Conservation (phyloP, 2,329 filamentous ascomycete genomes). For the Beauveria rudraprayagi region DNA sequence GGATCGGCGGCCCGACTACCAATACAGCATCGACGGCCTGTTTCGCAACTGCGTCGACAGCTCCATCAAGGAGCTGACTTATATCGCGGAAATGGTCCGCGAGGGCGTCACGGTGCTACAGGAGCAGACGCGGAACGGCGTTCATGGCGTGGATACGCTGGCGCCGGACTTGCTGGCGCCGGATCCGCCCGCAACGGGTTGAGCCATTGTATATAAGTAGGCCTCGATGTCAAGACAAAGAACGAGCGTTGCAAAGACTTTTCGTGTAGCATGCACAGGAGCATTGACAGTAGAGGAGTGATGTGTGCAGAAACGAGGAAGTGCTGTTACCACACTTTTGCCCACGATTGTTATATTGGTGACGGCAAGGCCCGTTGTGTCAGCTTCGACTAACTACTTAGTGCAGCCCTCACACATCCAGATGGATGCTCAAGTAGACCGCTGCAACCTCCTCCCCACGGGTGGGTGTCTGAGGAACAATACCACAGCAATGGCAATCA, state of each 20-base stretch:
- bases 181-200: not conserved
- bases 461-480: no score
- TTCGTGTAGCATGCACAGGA: not conserved
- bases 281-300: not conserved
- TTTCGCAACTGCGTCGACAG: slow-evolving; percentile 36
- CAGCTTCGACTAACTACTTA: not conserved
- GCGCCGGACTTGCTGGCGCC: not conserved
- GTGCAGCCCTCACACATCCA: no score
- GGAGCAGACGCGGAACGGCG: not conserved
- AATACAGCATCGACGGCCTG: slow-evolving; percentile 34
- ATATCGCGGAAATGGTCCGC: slow-evolving; percentile 36
- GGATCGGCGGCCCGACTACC: slow-evolving; percentile 34
- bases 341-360: not conserved
- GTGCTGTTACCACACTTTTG: not conserved
- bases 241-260: not conserved
- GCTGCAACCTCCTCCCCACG: no score
- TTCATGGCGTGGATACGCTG: not conserved
- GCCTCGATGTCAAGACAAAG: not conserved
- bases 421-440: no score
- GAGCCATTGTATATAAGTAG: not conserved
- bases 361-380: not conserved
- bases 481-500: no score
- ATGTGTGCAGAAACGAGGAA: not conserved
- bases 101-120: slow-evolving; percentile 38
- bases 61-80: slow-evolving; percentile 36